Base-by-base conservation (phyloP, 2,329 filamentous ascomycete species). In the Thyridium curvatum region DNA sequence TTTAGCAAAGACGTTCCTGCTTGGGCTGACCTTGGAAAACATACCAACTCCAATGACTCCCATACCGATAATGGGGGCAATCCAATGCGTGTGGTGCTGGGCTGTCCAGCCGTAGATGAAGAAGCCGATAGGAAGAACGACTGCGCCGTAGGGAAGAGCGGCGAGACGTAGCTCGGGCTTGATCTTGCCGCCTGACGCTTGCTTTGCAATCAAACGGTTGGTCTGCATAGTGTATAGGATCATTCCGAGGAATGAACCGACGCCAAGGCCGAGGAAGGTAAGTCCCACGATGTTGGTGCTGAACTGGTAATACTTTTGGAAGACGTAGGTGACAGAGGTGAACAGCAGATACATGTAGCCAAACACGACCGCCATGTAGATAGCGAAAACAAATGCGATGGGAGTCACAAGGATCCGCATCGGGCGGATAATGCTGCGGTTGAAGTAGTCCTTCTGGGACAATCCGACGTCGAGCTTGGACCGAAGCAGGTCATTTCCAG, bases 81-180 rank as follows among this genome's bases (percentile, higher is more conserved):
- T 64, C 69, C 71, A 83, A 54, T 79, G 77, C 10, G 83, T 62
- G 4, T 34, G 49, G 47, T 63, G 76, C 35, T 66, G 58, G 2
- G 62, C 68, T 1, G 72, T 81, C 79, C 79, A 83, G 1, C 78
- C 77, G 48, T 82, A 82, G 72, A 72, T 77, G 60, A 83, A 82
- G 14, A 83, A 62, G 3, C 78, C 74, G 29, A 76, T 53, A 1
- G 82, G 81, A 2, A 85, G 60, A 5, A 68, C 57, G 12, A 74
- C 42, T 5, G 69, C 63, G 3, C 70, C 75, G 9, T 71, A 47
- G 46, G 81, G 76, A 18, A 77, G 77, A 4, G 84, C 60, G 0
- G 77, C 73, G 0, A 86, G 65, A 1, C 82, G 71, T 15, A 71
- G 66, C 40, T 76, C 71, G 0, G 71, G 68, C 18, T 34, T 29